Evolutionary conservation across 148 eudicot species (phyloP).

Genomic region (Nepenthes gracilis): DNA sequence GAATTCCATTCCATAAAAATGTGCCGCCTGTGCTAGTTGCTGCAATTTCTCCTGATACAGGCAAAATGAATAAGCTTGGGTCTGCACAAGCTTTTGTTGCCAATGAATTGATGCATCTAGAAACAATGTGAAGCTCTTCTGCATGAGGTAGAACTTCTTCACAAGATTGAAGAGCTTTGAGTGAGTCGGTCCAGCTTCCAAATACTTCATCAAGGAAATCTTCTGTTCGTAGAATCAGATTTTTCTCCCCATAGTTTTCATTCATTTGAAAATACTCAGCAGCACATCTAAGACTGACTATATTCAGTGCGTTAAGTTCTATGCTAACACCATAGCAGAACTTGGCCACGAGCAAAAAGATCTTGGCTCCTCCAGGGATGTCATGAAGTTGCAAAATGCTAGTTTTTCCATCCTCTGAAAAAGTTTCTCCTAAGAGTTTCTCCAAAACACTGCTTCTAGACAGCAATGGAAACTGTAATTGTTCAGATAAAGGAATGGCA

Average conservation of each 20-base stretch:
- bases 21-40: constrained; percentile 12
- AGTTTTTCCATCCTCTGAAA: constrained; percentile 13
- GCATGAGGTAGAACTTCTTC: constrained; percentile 21
- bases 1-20: constrained; percentile 27
- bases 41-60: constrained; percentile 12
- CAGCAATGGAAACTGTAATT: constrained; percentile 34
- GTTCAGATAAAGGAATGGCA: background rate
- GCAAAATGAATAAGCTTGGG: constrained; percentile 20
- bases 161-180: constrained; percentile 33
- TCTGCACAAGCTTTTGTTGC: constrained; percentile 26
- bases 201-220: constrained; percentile 22
- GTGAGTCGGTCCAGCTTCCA: constrained; percentile 23
- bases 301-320: constrained; percentile 28
- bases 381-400: constrained; percentile 23
- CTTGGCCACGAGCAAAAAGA: constrained; percentile 37
- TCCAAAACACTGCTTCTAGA: constrained; percentile 32
- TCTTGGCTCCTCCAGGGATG: constrained; percentile 40
- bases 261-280: constrained; percentile 40
- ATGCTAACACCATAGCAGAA: constrained; percentile 35
- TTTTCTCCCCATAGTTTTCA: constrained; percentile 34
- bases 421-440: constrained; percentile 20
- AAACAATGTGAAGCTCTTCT: constrained; percentile 34
- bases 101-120: constrained; percentile 31
- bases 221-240: constrained; percentile 31
- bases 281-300: constrained; percentile 36